phyloP scores from a whole-genome alignment of 106 monocot species.

The Dioscorea zingiberensis region DNA sequence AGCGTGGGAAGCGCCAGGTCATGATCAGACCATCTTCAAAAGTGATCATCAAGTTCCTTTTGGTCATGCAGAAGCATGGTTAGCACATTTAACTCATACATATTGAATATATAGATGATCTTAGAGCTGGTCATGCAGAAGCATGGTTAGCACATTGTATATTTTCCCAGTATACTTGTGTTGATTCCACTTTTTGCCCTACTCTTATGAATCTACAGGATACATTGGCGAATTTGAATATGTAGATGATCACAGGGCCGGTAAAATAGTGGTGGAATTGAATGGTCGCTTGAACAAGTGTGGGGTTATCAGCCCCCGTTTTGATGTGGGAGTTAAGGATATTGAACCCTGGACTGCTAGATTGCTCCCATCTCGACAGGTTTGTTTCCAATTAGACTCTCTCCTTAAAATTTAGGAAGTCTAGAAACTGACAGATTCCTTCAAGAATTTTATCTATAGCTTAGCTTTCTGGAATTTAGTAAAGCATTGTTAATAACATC shows the following conservation, averaged over 20 bases:
- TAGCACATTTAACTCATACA: neutral
- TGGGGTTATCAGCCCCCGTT: slow-evolving; percentile 65
- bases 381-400: slow-evolving; percentile 7
- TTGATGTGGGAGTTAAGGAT: slow-evolving; percentile 63
- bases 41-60: slow-evolving; percentile 74
- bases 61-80: slow-evolving; percentile 82
- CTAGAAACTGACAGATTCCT: too few species aligned
- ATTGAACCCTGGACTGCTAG: slow-evolving; percentile 73
- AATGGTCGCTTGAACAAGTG: slow-evolving; percentile 63
- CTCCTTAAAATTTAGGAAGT: neutral
- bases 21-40: slow-evolving; percentile 66
- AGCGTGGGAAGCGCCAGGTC: slow-evolving; percentile 59
- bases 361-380: slow-evolving; percentile 65
- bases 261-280: slow-evolving; percentile 62
- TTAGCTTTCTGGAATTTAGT: too few species aligned
- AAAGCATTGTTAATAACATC: neutral
- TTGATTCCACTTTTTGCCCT: neutral
- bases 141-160: slow-evolving; percentile 40
- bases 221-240: slow-evolving; percentile 71
- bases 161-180: too few species aligned
- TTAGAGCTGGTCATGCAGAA: slow-evolving; percentile 63
- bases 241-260: slow-evolving; percentile 61
- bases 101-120: neutral
- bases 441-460: too few species aligned
- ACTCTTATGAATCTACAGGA: slow-evolving; percentile 13